Evolutionary conservation across 2,329 filamentous ascomycete genomes (phyloP), one percentile per base, ranked within the genome.

Genomic region (Trichoderma simmonsii): DNA sequence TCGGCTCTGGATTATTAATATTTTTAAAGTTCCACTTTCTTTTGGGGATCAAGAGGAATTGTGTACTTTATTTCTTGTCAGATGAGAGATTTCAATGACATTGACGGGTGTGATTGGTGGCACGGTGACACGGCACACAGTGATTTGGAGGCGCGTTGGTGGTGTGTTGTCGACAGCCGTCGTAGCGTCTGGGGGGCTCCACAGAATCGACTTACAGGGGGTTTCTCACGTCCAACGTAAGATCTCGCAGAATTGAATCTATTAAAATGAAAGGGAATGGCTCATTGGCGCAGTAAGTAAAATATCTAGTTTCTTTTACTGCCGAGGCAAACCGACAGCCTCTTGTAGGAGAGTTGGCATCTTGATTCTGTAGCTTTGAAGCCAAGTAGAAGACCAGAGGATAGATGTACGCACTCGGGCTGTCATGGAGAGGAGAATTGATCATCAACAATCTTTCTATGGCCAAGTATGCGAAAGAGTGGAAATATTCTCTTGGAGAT

Each of bases 201-300:
- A 54, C 48, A 54, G 48, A 24, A 54, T 24, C 21, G 48, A 24
- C 21, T 54, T 54, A 24, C 48, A 54, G 48, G 48, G 43, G 43
- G 43, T n/a, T 54, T 14, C 39, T 43, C 39, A 43, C 39, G 7
- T n/a, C 39, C 39, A 43, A 43, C 39, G 39, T 43, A 43, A 21
- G 43, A 51, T 51, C 43, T 51, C 43, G 43, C 43, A 51, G 43
- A 12, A 21, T 0, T 1, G 7, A 43, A 43, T 43, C 39, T 51
- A 21, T 51, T n/a, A 51, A 21, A 21, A 51, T 51, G 2, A n/a
- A 21, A 51, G 9, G 43, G 8, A 51, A 48, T 48, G 1, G 7
- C 3, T n/a, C 0, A 11, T 48, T 48, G 43, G 4, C 15, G 0
- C 3, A 8, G 0, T 7, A 8, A 0, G n/a, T 7, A 18, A 8